phyloP scores from a whole-genome alignment of 148 eudicot genomes.

The Nyssa sinensis region DNA sequence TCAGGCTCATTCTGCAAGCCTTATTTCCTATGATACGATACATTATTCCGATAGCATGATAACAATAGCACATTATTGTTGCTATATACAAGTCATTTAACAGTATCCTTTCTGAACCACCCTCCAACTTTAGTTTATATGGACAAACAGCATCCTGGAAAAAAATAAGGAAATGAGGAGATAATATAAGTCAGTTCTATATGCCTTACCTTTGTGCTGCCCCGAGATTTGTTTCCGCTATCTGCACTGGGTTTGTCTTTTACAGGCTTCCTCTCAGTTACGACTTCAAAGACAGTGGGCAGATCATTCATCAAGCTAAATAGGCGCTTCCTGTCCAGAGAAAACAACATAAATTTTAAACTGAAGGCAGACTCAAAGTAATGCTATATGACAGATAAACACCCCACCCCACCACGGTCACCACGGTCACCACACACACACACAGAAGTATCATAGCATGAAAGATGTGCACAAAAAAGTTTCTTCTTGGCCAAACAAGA shows the following conservation, averaged over 20 bases:
- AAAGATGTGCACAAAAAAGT: too few relatives aligned
- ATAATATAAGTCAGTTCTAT: not conserved
- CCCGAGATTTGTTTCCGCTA: slow-evolving; percentile 78
- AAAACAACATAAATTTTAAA: slow-evolving; percentile 10
- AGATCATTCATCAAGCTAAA: slow-evolving; percentile 78
- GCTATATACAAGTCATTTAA: too few relatives aligned
- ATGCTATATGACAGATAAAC: not conserved
- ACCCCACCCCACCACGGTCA: too few relatives aligned
- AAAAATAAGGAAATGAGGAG: not conserved
- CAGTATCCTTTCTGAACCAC: too few relatives aligned
- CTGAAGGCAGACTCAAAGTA: not conserved
- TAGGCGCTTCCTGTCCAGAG: slow-evolving; percentile 66
- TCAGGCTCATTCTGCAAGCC: too few relatives aligned
- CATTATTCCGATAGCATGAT: not conserved
- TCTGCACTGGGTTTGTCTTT: slow-evolving; percentile 77
- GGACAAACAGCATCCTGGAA: not conserved
- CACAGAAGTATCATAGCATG: too few relatives aligned
- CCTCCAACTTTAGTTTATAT: not conserved
- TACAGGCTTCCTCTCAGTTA: too few relatives aligned
- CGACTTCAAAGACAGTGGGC: slow-evolving; percentile 75
- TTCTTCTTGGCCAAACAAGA: too few relatives aligned
- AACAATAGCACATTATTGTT: not conserved
- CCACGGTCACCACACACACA: too few relatives aligned
- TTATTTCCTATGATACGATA: too few relatives aligned
- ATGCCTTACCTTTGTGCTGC: slow-evolving; percentile 62